Conservation (phyloP, 2,329 filamentous ascomycete genomes). For the Hypoxylon sp. region DNA sequence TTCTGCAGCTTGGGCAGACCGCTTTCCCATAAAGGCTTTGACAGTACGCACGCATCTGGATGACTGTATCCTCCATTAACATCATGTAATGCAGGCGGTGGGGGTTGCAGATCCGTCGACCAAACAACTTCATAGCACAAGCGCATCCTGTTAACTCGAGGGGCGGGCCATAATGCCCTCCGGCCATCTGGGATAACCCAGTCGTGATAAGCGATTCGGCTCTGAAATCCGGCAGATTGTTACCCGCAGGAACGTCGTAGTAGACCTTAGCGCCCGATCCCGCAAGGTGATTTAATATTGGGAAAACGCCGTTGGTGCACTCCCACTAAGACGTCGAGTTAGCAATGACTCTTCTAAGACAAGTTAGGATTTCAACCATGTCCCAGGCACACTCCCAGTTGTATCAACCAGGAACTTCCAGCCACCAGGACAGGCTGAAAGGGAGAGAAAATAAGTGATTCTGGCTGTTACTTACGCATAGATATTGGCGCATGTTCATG, state of each 20-base stretch:
- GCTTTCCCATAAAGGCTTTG: conserved; percentile 15
- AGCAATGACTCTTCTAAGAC: background rate
- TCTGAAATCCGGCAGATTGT: conserved; percentile 1
- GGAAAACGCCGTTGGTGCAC: background rate
- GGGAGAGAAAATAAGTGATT: background rate
- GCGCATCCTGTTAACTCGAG: conserved; percentile 26
- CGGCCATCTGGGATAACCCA: conserved; percentile 4
- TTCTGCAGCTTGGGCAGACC: conserved; percentile 30
- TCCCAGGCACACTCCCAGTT: background rate
- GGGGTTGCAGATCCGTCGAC: conserved; percentile 31
- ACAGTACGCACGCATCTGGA: conserved; percentile 13
- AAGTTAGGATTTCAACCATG: background rate
- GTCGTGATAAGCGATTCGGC: conserved; percentile 1
- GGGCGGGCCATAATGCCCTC: conserved; percentile 6
- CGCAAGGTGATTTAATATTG: background rate
- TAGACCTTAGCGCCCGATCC: conserved; percentile 13
- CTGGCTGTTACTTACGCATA: conserved; percentile 8
- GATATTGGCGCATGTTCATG: conserved; percentile 23
- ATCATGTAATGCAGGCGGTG: conserved; percentile 34
- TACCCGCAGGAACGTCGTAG: background rate
- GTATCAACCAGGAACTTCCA: background rate
- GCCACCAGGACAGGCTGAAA: background rate
- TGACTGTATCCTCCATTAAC: conserved; percentile 1
- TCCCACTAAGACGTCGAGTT: background rate
- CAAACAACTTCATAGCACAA: conserved; percentile 30